These are phyloP conservation scores for Penicillium occitanis DNA, from an alignment of 2,329 filamentous ascomycete genomes.

Conservation along the genomic window DNA sequence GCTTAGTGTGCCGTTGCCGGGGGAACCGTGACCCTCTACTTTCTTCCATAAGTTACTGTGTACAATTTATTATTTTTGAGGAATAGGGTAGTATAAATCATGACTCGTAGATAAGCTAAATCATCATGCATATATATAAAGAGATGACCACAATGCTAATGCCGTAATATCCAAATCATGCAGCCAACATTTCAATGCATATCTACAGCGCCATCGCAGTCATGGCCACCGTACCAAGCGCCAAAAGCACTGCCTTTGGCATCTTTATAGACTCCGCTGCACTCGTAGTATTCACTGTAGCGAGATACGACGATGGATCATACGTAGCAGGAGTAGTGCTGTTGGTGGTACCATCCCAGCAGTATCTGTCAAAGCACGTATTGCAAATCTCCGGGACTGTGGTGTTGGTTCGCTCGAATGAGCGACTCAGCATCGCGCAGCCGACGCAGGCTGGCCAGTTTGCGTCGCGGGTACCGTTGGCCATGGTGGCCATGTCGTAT, in stretches of 20 bases:
- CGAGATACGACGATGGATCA: slow-evolving; percentile 36
- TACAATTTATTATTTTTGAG: not conserved
- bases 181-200: not conserved
- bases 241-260: not conserved
- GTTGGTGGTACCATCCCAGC: slow-evolving; percentile 80
- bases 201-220: not conserved
- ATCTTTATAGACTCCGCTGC: not conserved
- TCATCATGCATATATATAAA: not conserved
- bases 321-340: slow-evolving; percentile 42
- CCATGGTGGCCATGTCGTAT: slow-evolving; percentile 78
- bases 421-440: slow-evolving; percentile 80
- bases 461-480: slow-evolving; percentile 70
- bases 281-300: not conserved
- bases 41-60: not conserved
- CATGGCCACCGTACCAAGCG: not conserved
- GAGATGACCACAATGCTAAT: not conserved
- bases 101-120: not conserved
- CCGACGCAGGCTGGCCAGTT: slow-evolving; percentile 82
- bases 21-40: not conserved
- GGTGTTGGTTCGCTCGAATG: slow-evolving; percentile 69
- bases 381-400: slow-evolving; percentile 69
- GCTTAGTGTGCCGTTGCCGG: slow-evolving; percentile 7
- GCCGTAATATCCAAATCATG: not conserved
- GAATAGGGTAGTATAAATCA: not conserved
- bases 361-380: slow-evolving; percentile 77